Conservation (phyloP, 2,329 filamentous ascomycete genomes). For the Fusarium sp. region DNA sequence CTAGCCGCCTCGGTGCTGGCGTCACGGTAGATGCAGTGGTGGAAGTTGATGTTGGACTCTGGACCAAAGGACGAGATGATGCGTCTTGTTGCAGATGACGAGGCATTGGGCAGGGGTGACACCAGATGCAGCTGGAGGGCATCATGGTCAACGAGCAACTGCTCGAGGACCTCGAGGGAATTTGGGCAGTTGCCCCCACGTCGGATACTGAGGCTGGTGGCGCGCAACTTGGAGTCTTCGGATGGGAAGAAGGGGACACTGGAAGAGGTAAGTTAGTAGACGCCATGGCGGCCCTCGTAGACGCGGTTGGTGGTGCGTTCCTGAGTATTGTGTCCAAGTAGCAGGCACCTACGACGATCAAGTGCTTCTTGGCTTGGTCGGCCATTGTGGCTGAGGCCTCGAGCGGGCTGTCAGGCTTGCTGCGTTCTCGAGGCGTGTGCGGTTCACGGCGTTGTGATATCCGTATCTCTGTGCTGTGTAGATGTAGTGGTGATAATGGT, state of each 20-base stretch:
- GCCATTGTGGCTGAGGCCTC: not conserved
- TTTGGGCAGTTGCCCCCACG: slow-evolving; percentile 82
- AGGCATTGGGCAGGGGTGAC: slow-evolving; percentile 64
- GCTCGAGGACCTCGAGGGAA: slow-evolving; percentile 76
- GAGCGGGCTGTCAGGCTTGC: not conserved
- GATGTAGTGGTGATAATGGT: not conserved
- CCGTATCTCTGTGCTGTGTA: not conserved
- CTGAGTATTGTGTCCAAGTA: slow-evolving; percentile 79
- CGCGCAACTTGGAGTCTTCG: slow-evolving; percentile 80
- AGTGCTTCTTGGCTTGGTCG: slow-evolving; percentile 59
- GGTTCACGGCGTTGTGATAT: not conserved
- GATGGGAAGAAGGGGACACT: slow-evolving; percentile 75
- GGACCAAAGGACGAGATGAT: slow-evolving; percentile 67
- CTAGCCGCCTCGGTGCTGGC: slow-evolving; percentile 69
- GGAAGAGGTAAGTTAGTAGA: slow-evolving; percentile 35
- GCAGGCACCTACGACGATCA: slow-evolving; percentile 75
- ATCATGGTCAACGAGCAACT: slow-evolving; percentile 60
- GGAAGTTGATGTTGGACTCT: slow-evolving; percentile 59
- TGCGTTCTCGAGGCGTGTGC: not conserved
- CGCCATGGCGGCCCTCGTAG: not conserved
- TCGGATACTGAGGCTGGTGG: slow-evolving; percentile 67
- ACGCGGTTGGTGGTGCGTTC: slow-evolving; percentile 53
- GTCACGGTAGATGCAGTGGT: slow-evolving; percentile 70
- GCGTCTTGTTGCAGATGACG: slow-evolving; percentile 62
- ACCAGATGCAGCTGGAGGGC: slow-evolving; percentile 58